Evolutionary conservation across 306 rosid genomes (phyloP), one percentile per base, ranked within the genome.

Genomic region (Abrus precatorius): DNA sequence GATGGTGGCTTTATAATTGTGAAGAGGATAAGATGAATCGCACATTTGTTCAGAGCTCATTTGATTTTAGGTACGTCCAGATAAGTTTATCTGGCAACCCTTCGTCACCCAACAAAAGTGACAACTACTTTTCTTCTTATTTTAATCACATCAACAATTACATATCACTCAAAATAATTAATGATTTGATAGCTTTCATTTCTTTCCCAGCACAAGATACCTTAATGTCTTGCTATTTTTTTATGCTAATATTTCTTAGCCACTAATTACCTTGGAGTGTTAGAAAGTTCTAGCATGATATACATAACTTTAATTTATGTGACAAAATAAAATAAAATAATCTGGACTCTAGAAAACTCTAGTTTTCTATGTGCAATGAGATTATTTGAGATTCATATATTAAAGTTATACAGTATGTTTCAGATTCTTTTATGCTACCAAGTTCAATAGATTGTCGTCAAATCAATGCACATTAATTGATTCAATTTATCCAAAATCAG

Each of bases 41-140:
- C 6, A 28, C 67, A 30, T 69, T 79, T 14, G 60, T 72, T 49
- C 55, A n/a, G 30, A 59, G 65, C 41, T 63, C 66, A 78, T 67
- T 77, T 66, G 72, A 73, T 76, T 66, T 76, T 74, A 75, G 90
- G 76, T 82, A 50, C 60, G 54, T 86, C 86, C 95, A 92, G 92
- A 84, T 84, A 89, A 85, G 88, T 79, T 89, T 72, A 7, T 69
- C 97, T 88, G 93, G 88, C 90, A 84, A 72, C 73, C 80, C 68
- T 44, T 80, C 84, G 64, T 88, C 92, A 65, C 66, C 85, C 75
- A 78, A 78, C 87, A 80, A 59, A 87, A 44, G 78, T 71, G 91
- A 83, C 86, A 89, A 75, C 82, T 41, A 75, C 80, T 57, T 69
- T 60, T 27, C 57, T 49, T 44, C 78, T 77, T 69, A 76, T 66